phyloP scores from a whole-genome alignment of 1,139 yeast genomes.

The Suhomyces terraborum region DNA sequence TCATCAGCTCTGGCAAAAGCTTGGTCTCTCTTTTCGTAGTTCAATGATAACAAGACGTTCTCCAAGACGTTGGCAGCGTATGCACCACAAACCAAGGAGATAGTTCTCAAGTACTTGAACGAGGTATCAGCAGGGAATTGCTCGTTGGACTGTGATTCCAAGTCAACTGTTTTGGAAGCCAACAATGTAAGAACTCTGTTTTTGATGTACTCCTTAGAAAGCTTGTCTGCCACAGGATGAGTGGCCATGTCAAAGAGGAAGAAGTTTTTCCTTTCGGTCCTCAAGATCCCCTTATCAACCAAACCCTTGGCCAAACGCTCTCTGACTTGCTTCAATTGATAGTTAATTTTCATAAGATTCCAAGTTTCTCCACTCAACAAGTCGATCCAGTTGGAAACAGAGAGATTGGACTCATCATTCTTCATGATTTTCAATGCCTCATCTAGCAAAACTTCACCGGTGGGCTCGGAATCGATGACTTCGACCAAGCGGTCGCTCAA shows the following conservation, averaged over 20 bases:
- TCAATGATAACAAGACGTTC: slow-evolving; percentile 75
- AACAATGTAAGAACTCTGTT: slow-evolving; percentile 71
- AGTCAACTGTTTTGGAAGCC: slow-evolving; percentile 66
- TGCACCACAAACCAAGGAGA: slow-evolving; percentile 83
- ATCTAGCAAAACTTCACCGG: slow-evolving; percentile 94
- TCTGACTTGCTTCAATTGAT: slow-evolving; percentile 95
- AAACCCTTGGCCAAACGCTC: slow-evolving; percentile 95
- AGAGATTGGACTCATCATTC: slow-evolving; percentile 73
- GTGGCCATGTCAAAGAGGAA: slow-evolving; percentile 97
- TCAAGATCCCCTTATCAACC: slow-evolving; percentile 95
- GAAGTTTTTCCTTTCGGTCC: slow-evolving; percentile 94
- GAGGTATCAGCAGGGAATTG: slow-evolving; percentile 72
- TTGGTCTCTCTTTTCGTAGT: slow-evolving; percentile 87
- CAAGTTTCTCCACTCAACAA: slow-evolving; percentile 94
- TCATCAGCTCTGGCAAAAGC: slow-evolving; percentile 95
- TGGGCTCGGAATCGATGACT: slow-evolving; percentile 79
- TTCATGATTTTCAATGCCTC: slow-evolving; percentile 92
- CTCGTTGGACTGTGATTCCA: slow-evolving; percentile 50
- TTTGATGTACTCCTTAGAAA: slow-evolving; percentile 78
- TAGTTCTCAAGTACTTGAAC: slow-evolving; percentile 72
- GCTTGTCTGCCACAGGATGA: slow-evolving; percentile 87
- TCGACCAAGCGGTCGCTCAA: slow-evolving; percentile 84
- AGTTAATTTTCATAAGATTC: slow-evolving; percentile 92
- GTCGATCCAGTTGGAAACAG: slow-evolving; percentile 93
- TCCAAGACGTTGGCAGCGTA: slow-evolving; percentile 97